Percentiles rank a stretch among this genome's conserved stretches.
Conservation (phyloP, 345 rosid species). For the Ricinus communis region DNA sequence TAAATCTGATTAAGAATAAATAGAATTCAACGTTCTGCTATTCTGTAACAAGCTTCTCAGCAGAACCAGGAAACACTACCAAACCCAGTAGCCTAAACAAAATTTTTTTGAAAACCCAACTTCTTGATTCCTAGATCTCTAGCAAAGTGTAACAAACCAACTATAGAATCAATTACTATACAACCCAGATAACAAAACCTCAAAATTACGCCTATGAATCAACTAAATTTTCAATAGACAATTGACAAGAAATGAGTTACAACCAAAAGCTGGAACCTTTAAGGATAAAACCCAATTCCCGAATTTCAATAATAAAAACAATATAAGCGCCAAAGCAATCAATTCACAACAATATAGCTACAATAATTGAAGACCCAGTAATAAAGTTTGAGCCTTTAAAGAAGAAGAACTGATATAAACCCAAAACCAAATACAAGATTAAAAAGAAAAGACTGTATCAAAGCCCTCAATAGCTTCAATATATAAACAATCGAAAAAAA, state of each 20-base stretch:
- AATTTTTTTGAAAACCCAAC: not conserved
- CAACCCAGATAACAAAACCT: conserved; percentile 6
- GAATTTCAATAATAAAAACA: not conserved
- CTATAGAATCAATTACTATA: not conserved
- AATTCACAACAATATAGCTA: not conserved
- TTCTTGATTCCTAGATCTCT: conserved; percentile 1
- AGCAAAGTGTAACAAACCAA: not conserved
- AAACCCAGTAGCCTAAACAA: conserved; percentile 1
- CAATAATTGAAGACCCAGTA: not conserved
- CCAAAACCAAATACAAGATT: not conserved
- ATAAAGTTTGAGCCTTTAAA: not conserved
- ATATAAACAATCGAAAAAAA: not conserved
- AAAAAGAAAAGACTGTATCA: not conserved
- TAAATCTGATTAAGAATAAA: not conserved
- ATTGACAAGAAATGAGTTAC: not conserved
- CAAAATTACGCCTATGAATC: not conserved
- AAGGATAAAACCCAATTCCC: conserved; percentile 1
- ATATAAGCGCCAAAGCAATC: not conserved
- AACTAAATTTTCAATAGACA: not conserved
- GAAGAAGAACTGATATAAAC: not conserved
- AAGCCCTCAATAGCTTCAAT: not conserved
- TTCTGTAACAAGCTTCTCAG: not conserved
- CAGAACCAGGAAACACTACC: not conserved
- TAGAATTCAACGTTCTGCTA: not conserved
- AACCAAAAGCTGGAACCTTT: not conserved